These are phyloP conservation scores for Lipomyces sp. DNA, from an alignment of 805 yeast species.

Conservation along the genomic window DNA sequence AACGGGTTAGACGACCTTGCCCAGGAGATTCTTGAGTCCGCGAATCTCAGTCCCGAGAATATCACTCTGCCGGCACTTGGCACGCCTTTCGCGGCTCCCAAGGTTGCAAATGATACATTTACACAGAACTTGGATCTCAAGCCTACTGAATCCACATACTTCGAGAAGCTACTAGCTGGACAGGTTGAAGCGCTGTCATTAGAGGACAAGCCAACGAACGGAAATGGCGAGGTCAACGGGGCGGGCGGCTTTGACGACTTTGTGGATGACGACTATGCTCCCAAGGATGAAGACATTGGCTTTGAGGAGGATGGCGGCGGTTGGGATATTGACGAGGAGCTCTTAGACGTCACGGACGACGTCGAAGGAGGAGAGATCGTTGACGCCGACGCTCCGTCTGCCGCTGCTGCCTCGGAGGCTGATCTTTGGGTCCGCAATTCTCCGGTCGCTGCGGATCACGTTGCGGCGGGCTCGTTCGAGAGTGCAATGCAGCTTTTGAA, in stretches of 20 bases:
- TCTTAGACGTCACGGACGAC: conserved; percentile 44
- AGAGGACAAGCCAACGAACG: conserved; percentile 40
- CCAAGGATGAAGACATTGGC: conserved; percentile 30
- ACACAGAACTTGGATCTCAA: conserved; percentile 76
- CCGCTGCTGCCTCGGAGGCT: conserved; percentile 48
- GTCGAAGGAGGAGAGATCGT: conserved; percentile 47
- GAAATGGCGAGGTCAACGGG: conserved; percentile 31
- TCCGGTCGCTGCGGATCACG: conserved; percentile 84
- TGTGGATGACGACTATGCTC: conserved; percentile 29
- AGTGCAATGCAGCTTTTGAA: conserved; percentile 90
- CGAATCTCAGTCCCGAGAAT: conserved; percentile 62
- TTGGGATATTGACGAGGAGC: conserved; percentile 41
- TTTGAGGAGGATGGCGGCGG: conserved; percentile 32
- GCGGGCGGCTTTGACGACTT: conserved; percentile 20
- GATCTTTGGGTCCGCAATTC: conserved; percentile 85
- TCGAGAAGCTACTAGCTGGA: conserved; percentile 80
- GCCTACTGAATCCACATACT: conserved; percentile 68
- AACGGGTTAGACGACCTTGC: conserved; percentile 79
- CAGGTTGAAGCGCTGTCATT: conserved; percentile 63
- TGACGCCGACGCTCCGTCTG: conserved; percentile 53
- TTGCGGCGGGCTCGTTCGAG: conserved; percentile 95
- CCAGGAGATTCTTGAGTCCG: conserved; percentile 61
- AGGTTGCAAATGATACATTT: conserved; percentile 46
- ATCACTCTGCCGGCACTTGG: conserved; percentile 56
- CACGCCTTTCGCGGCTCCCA: conserved; percentile 46